Conservation (phyloP, 352 stramenopile species). For the Phytopythium oedochilum region DNA sequence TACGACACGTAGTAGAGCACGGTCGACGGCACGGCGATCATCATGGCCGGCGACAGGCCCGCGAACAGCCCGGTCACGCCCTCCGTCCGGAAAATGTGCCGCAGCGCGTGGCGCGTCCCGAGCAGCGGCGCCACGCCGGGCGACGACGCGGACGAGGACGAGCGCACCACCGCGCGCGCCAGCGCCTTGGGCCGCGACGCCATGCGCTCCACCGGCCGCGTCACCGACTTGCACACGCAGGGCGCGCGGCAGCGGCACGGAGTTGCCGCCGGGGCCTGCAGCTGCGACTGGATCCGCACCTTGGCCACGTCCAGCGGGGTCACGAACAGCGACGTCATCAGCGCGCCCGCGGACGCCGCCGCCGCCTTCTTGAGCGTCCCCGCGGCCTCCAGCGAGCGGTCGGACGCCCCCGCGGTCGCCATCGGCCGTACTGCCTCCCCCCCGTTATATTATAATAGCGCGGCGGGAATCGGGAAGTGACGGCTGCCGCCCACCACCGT, state of each 20-base stretch:
- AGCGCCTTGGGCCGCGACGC: constrained; percentile 46
- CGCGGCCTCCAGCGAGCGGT: constrained; percentile 9
- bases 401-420: neutral
- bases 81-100: constrained; percentile 79
- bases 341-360: constrained; percentile 57
- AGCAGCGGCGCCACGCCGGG: constrained; percentile 41
- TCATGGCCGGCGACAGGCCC: constrained; percentile 87
- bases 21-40: constrained; percentile 93
- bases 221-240: constrained; percentile 51
- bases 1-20: constrained; percentile 96
- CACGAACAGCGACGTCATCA: constrained; percentile 81
- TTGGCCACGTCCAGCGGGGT: constrained; percentile 83
- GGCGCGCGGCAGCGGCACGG: constrained; percentile 45
- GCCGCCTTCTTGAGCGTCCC: constrained; percentile 65
- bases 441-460: neutral
- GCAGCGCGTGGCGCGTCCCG: constrained; percentile 59
- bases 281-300: constrained; percentile 74
- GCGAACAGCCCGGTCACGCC: constrained; percentile 78
- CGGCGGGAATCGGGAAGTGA: neutral
- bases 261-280: constrained; percentile 23
- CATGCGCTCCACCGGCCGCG: constrained; percentile 41
- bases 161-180: constrained; percentile 2
- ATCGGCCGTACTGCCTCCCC: constrained; percentile 7
- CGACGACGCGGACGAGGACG: neutral
- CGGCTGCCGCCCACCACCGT: no score